These are phyloP conservation scores for Xylaria castorea DNA, from an alignment of 495 filamentous ascomycete species.

Conservation along the genomic window DNA sequence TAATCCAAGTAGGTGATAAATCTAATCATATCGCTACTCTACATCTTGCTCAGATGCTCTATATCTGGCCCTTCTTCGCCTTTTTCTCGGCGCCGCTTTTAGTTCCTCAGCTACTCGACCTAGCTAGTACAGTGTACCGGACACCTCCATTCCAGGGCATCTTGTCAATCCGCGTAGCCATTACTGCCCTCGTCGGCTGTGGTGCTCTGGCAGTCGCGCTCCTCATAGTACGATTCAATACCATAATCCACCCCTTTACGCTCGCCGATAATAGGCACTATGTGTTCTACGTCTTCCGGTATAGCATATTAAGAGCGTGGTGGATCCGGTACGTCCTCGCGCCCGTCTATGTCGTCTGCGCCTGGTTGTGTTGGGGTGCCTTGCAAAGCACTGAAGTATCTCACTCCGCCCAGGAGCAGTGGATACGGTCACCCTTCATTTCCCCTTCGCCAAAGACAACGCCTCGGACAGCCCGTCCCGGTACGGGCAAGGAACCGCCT, in stretches of 20 bases:
- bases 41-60: slow-evolving; percentile 92
- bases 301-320: slow-evolving; percentile 71
- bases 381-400: slow-evolving; percentile 33
- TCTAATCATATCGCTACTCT: slow-evolving; percentile 88
- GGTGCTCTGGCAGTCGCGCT: slow-evolving; percentile 51
- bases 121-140: neutral
- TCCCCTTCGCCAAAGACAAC: neutral
- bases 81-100: slow-evolving; percentile 90
- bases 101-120: slow-evolving; percentile 45
- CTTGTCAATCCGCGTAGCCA: neutral
- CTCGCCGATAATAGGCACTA: slow-evolving; percentile 97
- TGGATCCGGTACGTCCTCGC: slow-evolving; percentile 71
- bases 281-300: slow-evolving; percentile 93
- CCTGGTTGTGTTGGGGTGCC: slow-evolving; percentile 67
- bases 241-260: slow-evolving; percentile 93
- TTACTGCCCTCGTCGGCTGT: slow-evolving; percentile 35
- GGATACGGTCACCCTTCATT: slow-evolving; percentile 23
- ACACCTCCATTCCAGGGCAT: neutral
- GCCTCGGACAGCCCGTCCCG: neutral
- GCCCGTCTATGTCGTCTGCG: slow-evolving; percentile 57
- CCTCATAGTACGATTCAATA: slow-evolving; percentile 78
- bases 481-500: neutral
- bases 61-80: slow-evolving; percentile 85
- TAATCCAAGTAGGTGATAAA: slow-evolving; percentile 73
- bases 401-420: neutral